phyloP scores from a whole-genome alignment of 2,329 filamentous ascomycete species.

The Aspergillus latus region DNA sequence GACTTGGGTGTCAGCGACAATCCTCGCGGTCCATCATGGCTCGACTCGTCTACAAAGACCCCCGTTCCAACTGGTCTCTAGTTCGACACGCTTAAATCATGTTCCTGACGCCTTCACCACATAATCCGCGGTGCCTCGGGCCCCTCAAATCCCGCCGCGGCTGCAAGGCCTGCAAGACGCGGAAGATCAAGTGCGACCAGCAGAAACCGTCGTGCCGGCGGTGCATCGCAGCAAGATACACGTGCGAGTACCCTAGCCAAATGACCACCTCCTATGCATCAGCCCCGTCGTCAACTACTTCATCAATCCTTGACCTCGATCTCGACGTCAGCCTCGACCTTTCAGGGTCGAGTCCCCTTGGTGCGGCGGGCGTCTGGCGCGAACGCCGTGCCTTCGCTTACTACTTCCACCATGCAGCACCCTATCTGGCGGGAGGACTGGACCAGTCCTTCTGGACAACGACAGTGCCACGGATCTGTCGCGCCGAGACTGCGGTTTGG shows the following conservation, averaged over 20 bases:
- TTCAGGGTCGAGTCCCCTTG: not conserved
- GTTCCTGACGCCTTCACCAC: not conserved
- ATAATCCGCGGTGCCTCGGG: not conserved
- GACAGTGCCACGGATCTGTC: conserved; percentile 35
- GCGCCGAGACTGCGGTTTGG: conserved; percentile 36
- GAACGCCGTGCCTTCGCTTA: conserved; percentile 40
- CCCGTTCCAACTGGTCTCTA: too few relatives aligned
- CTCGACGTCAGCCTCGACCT: not conserved
- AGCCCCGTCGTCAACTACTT: not conserved
- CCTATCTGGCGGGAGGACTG: conserved; percentile 31
- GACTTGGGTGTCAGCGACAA: too few relatives aligned
- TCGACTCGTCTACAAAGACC: too few relatives aligned
- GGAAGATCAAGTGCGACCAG: conserved; percentile 38
- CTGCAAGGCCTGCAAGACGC: conserved; percentile 36
- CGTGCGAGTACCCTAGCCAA: conserved; percentile 31
- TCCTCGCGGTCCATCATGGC: too few relatives aligned
- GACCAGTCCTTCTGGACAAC: conserved; percentile 37
- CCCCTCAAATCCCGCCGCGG: conserved; percentile 26
- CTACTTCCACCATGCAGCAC: conserved; percentile 34
- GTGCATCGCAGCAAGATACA: conserved; percentile 33
- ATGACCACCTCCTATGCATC: not conserved
- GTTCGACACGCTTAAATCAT: not conserved
- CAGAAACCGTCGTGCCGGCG: conserved; percentile 33
- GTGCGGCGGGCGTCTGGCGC: conserved; percentile 21
- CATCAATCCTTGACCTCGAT: conserved; percentile 1